Evolutionary conservation across 306 rosid genomes (phyloP), one percentile per base, ranked within the genome.

Genomic region (Macrotyloma uniflorum): DNA sequence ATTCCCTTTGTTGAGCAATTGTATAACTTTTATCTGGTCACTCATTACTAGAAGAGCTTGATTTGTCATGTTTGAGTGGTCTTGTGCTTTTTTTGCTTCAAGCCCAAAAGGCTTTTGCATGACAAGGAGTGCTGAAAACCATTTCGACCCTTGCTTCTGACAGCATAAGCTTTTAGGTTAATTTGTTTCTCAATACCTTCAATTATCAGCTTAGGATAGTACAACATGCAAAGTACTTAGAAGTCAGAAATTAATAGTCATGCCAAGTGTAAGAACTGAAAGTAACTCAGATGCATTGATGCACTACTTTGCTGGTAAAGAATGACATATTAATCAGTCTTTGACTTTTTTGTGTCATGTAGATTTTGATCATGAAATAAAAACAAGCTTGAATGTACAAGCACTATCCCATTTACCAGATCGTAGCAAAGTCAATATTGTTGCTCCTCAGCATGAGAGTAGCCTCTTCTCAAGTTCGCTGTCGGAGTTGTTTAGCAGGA

Each of bases 391-490:
- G 79, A 54, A 46, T 32, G 30, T 5, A 66, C 75, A 65, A 54
- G 42, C 23, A 18, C 28, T 43, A 65, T 54, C 80, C 69, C 26
- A 65, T 28, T 70, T 63, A 38, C 33, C 74, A 50, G 85, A 76
- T 51, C 24, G 68, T 51, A 19, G 53, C 12, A 65, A 71, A 57
- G 79, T 55, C 30, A n/a, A 77, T 65, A 40, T 65, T 45, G 33
- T 65, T 35, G 15, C 66, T 15, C 7, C 65, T 77, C 79, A n/a
- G 72, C 22, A 72, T 46, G 86, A 83, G 72, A 40, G 66, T 42
- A 83, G 51, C 19, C 79, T 83, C 32, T 77, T 72, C 65, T 83
- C 86, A 6, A 77, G 83, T 77, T 83, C 86, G 45, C 23, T 72
- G 42, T 72, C 83, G 0, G 83, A 78, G 19, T 77, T 83, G 65